Evolutionary conservation across 306 rosid genomes (phyloP), one percentile per base, ranked within the genome.

Genomic region (Potentilla sterilis): DNA sequence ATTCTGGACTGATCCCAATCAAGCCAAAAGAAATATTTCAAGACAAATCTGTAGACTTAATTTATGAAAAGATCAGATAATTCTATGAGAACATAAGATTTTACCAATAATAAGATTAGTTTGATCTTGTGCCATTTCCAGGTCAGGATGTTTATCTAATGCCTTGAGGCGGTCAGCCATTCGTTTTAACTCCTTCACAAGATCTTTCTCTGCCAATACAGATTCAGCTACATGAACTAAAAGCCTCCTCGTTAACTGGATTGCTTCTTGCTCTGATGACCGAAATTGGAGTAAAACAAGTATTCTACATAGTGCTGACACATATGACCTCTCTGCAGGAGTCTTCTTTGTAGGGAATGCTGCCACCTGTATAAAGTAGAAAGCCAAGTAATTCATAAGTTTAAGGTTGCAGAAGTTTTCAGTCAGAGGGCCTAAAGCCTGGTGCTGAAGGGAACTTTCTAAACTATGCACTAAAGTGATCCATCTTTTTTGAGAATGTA

Each of bases 271-370:
- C 81, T 90, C 96, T 37, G 97, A 87, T n/a, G 32, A 73, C 73
- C 90, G 89, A 81, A 92, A 92, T 73, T 85, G 92, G 78, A 95
- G 93, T 82, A 82, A 75, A 73, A 89, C 90, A 61, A 95, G 89
- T 66, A 83, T 61, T 81, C 75, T 87, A 68, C 93, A 89, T 80
- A 95, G 80, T 78, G 96, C 89, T 18, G 90, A 86, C 59, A 90
- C 85, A 65, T 89, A 95, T n/a, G 97, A 72, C 89, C 72, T 92
- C 86, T 90, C 93, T 37, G 97, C 97, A 34, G 92, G 81, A 62
- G 96, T 90, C 83, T 89, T 95, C 88, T 89, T 95, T 54, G 81
- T 74, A 54, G 21, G 82, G 78, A 90, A 92, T 85, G 91, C 87
- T 70, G 88, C 83, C 71, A 86, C 92, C 98, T 92, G 15, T 72